These are phyloP conservation scores for Pseudogymnoascus verrucosus DNA, from an alignment of 2,329 filamentous ascomycete species.

Conservation along the genomic window DNA sequence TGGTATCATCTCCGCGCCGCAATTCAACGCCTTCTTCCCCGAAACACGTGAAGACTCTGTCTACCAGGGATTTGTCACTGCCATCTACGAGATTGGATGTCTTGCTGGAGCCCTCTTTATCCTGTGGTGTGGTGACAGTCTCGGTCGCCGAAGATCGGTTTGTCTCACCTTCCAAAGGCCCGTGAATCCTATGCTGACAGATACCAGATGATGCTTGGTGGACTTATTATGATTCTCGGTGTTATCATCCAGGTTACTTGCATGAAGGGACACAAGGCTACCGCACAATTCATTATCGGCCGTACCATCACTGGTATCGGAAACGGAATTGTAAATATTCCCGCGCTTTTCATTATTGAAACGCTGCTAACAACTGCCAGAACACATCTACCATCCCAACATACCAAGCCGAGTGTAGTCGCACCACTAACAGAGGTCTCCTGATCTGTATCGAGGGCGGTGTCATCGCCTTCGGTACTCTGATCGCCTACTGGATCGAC, in stretches of 20 bases:
- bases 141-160: slow-evolving; percentile 50
- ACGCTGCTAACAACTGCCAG: not conserved
- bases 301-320: slow-evolving; percentile 43
- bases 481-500: slow-evolving; percentile 96
- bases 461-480: slow-evolving; percentile 52
- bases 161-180: slow-evolving; percentile 44
- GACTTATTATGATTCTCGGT: slow-evolving; percentile 50
- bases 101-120: slow-evolving; percentile 42
- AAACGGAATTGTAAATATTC: slow-evolving; percentile 36
- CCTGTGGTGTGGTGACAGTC: slow-evolving; percentile 43
- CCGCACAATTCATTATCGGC: slow-evolving; percentile 49
- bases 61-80: slow-evolving; percentile 43
- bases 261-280: slow-evolving; percentile 28
- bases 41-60: slow-evolving; percentile 44
- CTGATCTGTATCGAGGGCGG: slow-evolving; percentile 48
- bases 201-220: slow-evolving; percentile 43
- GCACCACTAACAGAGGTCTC: slow-evolving; percentile 37
- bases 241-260: slow-evolving; percentile 37
- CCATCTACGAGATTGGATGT: slow-evolving; percentile 49
- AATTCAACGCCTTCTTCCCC: slow-evolving; percentile 79
- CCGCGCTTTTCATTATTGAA: not conserved
- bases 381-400: slow-evolving; percentile 44
- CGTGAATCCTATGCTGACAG: slow-evolving; percentile 18
- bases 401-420: slow-evolving; percentile 54
- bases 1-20: slow-evolving; percentile 52